Conservation (phyloP, 495 filamentous ascomycete genomes). For the Lophium mytilinum region DNA sequence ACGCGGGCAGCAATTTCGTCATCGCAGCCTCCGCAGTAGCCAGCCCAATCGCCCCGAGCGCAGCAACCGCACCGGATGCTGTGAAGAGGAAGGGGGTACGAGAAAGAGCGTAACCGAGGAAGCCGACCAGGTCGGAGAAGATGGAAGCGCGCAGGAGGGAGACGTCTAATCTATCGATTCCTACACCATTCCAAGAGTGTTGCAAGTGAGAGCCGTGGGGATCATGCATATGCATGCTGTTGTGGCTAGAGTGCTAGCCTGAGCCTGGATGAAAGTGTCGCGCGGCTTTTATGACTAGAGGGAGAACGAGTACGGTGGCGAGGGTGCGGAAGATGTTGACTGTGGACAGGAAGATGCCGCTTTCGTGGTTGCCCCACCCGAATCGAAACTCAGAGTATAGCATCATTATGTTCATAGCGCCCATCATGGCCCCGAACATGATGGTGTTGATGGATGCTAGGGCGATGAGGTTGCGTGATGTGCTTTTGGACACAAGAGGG, state of each 20-base stretch:
- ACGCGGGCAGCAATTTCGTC: not conserved
- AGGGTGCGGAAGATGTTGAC: constrained; percentile 4
- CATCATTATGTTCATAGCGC: not conserved
- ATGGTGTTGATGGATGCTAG: not conserved
- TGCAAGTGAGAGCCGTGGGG: not conserved
- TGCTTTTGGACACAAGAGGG: not conserved
- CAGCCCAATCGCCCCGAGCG: constrained; percentile 5
- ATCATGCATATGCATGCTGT: not conserved
- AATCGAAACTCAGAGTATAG: constrained; percentile 5
- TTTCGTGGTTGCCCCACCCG: not conserved
- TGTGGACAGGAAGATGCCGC: constrained; percentile 2
- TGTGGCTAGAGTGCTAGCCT: not conserved
- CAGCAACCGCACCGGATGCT: not conserved
- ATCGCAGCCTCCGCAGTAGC: constrained; percentile 4
- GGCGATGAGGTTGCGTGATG: constrained; percentile 4
- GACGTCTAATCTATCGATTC: not conserved
- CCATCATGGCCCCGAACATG: constrained; percentile 4
- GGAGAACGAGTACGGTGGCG: constrained; percentile 1
- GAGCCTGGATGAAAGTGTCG: not conserved
- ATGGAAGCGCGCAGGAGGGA: not conserved
- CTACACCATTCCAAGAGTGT: not conserved
- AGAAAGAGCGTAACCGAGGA: constrained; percentile 4
- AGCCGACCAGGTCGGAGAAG: constrained; percentile 1
- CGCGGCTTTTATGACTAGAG: not conserved
- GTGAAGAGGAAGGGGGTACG: constrained; percentile 6